Percentiles rank a stretch among this genome's conserved stretches.
phyloP scores from a whole-genome alignment of 1,284 basidiomycete species.

The Thelephora terrestris region DNA sequence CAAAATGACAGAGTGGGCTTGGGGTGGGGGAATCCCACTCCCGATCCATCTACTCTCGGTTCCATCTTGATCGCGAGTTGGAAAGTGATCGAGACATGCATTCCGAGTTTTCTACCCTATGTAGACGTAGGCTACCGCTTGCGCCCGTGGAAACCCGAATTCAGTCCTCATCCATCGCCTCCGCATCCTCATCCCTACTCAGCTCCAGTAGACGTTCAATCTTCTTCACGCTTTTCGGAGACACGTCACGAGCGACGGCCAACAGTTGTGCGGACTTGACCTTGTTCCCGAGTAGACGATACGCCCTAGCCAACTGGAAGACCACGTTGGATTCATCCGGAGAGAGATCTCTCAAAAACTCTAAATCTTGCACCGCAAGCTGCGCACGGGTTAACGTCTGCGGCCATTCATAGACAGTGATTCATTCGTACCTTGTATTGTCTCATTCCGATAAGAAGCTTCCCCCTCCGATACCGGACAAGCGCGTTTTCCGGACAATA shows the following conservation, averaged over 20 bases:
- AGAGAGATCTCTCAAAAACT: constrained; percentile 66
- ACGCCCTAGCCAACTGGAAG: constrained; percentile 89
- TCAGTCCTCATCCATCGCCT: constrained; percentile 68
- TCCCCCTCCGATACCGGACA: constrained; percentile 83
- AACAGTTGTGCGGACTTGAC: constrained; percentile 76
- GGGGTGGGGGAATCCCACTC: constrained; percentile 44
- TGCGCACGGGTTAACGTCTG: constrained; percentile 23
- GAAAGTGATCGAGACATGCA: no score
- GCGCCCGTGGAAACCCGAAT: no score
- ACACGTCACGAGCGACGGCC: constrained; percentile 79
- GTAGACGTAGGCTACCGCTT: no score
- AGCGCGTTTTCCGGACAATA: constrained; percentile 77
- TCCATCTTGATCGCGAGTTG: no score
- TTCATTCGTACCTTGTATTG: constrained; percentile 60
- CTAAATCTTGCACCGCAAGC: constrained; percentile 73
- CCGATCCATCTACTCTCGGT: no score
- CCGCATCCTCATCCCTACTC: constrained; percentile 48
- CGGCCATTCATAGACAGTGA: constrained; percentile 19
- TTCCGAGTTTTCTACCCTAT: no score
- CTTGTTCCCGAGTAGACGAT: constrained; percentile 68
- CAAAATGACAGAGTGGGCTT: constrained; percentile 19
- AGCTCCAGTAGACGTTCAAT: constrained; percentile 69
- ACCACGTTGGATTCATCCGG: constrained; percentile 93
- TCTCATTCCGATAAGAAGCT: constrained; percentile 76
- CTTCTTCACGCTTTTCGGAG: constrained; percentile 68